Base-by-base conservation (phyloP, 768 basidiomycete species). In the Cyclocybe aegerita region DNA sequence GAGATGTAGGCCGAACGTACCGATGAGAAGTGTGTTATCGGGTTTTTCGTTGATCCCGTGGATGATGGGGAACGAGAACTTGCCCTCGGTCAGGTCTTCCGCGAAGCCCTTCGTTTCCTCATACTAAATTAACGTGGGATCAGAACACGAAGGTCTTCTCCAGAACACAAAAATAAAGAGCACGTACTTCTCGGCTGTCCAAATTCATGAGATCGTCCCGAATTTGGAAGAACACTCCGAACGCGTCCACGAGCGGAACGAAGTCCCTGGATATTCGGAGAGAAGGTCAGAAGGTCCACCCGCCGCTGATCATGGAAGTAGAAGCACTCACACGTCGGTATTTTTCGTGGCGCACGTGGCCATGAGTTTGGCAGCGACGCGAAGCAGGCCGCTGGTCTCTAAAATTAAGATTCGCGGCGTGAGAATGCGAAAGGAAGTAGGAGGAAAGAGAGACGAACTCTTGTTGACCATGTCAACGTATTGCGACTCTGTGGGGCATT, bases 391-490 rank as follows among this genome's bases (percentile, higher is more conserved):
- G 23, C 23, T 23, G 23, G 23, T 23, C 23, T 23, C 23, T 23
- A 23, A 23, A 23, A 23, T 23, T 23, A 23, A 23, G n/a, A 23
- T 23, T 5, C 5, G 23, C 3, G 23, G 23, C 5, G 23, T 23
- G 4, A 23, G 23, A 23, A 35, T 5, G 23, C 9, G 15, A 49
- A 11, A 39, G 7, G 33, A 29, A 39, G 41, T 32, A 42, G 37
- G 32, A 9, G 32, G 34, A 31, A 47, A n/a, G 42, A 46, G 45
- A 9, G 33, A 60, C 64, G 54, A 59, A 94, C 94, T 97, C 58
- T 93, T 87, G 64, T 92, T 90, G 14, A 96, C 94, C 93, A 97
- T 97, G 3, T 76, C 66, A 32, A 97, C 76, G 59, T 96, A 97
- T 61, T 97, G 89, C 49, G 90, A 86, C 64, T 97, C 93, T 0